Evolutionary conservation across 1,284 basidiomycete genomes (phyloP).

Genomic region (Cutaneotrichosporon mucoides): DNA sequence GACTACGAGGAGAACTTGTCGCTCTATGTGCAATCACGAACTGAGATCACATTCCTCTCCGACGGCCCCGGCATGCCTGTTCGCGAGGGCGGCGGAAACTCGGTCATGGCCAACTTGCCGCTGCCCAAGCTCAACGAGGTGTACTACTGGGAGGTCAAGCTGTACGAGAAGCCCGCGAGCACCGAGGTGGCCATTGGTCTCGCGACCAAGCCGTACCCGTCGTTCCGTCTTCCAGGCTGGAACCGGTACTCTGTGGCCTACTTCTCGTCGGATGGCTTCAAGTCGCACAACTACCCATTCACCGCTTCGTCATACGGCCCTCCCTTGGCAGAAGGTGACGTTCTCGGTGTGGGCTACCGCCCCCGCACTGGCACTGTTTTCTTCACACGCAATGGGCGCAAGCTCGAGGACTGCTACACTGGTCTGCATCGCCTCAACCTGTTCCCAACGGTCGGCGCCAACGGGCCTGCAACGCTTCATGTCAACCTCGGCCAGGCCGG

Average conservation of each 20-base stretch:
- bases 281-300: constrained; percentile 96
- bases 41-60: constrained; percentile 91
- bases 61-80: constrained; percentile 74
- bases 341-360: constrained; percentile 86
- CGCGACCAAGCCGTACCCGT: constrained; percentile 91
- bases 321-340: constrained; percentile 83
- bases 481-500: constrained; percentile 93
- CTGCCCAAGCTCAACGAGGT: constrained; percentile 93
- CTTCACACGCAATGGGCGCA: constrained; percentile 91
- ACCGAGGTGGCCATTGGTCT: constrained; percentile 84
- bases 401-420: constrained; percentile 88
- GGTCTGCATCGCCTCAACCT: constrained; percentile 84
- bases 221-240: constrained; percentile 84
- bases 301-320: constrained; percentile 81
- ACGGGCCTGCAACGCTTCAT: constrained; percentile 88
- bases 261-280: constrained; percentile 87
- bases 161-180: constrained; percentile 83
- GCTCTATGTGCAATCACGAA: constrained; percentile 83
- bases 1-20: constrained; percentile 91
- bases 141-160: constrained; percentile 97
- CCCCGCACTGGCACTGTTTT: constrained; percentile 93
- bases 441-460: constrained; percentile 90
- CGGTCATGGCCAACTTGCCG: constrained; percentile 89
- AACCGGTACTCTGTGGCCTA: constrained; percentile 89
- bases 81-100: constrained; percentile 63